A percentile compares a stretch with the other conserved stretches of the same genome.
Evolutionary conservation across 139 green algal species (phyloP).

Genomic region (Edaphochlamys debaryana): DNA sequence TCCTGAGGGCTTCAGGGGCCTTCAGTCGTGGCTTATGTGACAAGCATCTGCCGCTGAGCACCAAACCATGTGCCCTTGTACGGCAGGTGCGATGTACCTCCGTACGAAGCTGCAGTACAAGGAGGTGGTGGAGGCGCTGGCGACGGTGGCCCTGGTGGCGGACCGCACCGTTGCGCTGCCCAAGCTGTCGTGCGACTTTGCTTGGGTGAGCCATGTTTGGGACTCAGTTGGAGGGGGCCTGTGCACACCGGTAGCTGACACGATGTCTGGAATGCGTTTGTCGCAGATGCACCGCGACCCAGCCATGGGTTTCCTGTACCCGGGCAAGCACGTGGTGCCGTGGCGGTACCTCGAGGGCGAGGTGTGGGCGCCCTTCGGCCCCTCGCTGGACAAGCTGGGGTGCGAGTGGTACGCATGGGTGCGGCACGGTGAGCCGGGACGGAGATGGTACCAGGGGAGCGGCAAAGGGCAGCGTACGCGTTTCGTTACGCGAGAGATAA

Average conservation of each 20-base stretch:
- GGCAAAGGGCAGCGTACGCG: no score
- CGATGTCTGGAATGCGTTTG: background rate
- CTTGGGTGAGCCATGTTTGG: background rate
- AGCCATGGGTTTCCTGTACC: background rate
- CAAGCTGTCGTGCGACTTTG: background rate
- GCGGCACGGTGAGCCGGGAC: background rate
- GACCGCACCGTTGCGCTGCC: slow-evolving; percentile 18
- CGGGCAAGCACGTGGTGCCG: slow-evolving; percentile 17
- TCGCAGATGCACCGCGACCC: slow-evolving; percentile 17
- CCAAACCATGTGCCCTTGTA: no score
- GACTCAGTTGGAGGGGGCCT: background rate
- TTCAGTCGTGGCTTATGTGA: no score
- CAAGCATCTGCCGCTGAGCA: no score
- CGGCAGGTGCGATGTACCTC: background rate
- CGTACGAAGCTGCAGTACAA: background rate
- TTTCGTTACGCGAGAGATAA: no score
- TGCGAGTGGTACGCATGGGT: slow-evolving; percentile 31
- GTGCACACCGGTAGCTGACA: background rate
- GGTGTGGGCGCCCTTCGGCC: slow-evolving; percentile 14
- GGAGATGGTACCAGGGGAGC: no score
- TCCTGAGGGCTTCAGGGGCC: no score
- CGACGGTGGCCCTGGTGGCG: slow-evolving; percentile 1
- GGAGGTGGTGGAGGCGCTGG: background rate
- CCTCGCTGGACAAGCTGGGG: slow-evolving; percentile 3
- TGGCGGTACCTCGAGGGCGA: slow-evolving; percentile 5